Conservation (phyloP, 2,329 filamentous ascomycete genomes). For the Colletotrichum sp. region DNA sequence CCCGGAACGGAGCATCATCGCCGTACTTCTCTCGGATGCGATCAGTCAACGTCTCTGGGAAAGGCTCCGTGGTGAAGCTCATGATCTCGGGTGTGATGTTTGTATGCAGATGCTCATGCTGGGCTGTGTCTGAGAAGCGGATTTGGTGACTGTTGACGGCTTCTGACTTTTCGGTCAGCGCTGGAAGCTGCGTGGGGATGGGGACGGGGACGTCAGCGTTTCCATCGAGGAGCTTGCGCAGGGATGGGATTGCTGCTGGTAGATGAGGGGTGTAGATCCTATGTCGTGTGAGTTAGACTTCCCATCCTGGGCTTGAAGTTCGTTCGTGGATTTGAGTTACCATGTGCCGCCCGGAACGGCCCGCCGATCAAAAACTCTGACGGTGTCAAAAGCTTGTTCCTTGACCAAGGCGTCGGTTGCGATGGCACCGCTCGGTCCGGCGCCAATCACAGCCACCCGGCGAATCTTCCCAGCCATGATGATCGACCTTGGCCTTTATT, state of each 20-base stretch:
- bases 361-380: constrained; percentile 64
- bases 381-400: constrained; percentile 59
- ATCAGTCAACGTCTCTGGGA: constrained; percentile 45
- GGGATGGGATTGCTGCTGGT: constrained; percentile 31
- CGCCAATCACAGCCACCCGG: constrained; percentile 60
- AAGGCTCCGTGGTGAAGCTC: constrained; percentile 59
- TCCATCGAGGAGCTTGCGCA: constrained; percentile 41
- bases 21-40: constrained; percentile 54
- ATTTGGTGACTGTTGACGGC: constrained; percentile 38
- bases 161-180: constrained; percentile 40
- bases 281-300: background rate
- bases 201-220: constrained; percentile 47
- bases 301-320: background rate
- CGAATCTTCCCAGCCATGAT: background rate
- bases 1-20: constrained; percentile 57
- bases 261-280: constrained; percentile 40
- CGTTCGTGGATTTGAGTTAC: constrained; percentile 39
- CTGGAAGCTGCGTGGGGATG: constrained; percentile 48
- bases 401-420: constrained; percentile 60
- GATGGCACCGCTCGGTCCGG: constrained; percentile 63
- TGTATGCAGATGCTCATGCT: constrained; percentile 64
- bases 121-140: constrained; percentile 56
- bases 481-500: no score
- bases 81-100: constrained; percentile 62
- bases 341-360: constrained; percentile 61